Evolutionary conservation across 371 early-diverging fungal species (phyloP), one percentile per base, ranked within the genome.

Genomic region (Furculomyces boomerangus): DNA sequence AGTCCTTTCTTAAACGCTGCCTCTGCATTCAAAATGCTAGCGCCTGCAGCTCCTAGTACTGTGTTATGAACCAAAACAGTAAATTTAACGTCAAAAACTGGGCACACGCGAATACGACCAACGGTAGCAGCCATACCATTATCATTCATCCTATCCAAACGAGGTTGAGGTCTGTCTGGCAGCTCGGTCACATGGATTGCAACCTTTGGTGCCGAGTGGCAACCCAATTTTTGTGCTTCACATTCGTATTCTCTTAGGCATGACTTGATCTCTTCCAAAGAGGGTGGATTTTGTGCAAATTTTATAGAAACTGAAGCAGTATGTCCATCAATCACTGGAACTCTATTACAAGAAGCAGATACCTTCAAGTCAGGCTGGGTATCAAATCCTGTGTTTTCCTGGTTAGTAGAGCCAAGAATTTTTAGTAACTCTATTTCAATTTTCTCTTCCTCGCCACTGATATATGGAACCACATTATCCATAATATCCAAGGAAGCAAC

Each of bases 401-500:
- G 43, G 37, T 71, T 60, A 44, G 87, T 51, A 28, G 66, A 71
- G 53, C 93, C 94, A 37, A 96, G 70, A 54, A 96, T 96, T 75
- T 96, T 96, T 49, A 73, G 68, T 2, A 88, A 79, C 70, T 96
- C 97, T 57, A 74, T 84, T 66, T 96, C 94, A 74, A 96, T 84
- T 78, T 96, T 96, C 59, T 86, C 83, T 68, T 96, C 97, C 64
- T 96, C 97, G 53, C 93, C 97, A n/a, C 80, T 74, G 63, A 96
- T 92, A 60, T 77, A 80, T 27, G 97, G 97, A 27, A 93, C 88
- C 25, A 94, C 73, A 65, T 93, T 96, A 65, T 90, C 95, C 56
- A 90, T 62, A 53, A 94, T 90, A 65, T 94, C 97, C 51, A 94
- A 71, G 31, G 88, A 84, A 5, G 88, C 74, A 0, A 95, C 88